Conservation (phyloP, 2,329 filamentous ascomycete species). For the Hirsutella rhossiliensis region DNA sequence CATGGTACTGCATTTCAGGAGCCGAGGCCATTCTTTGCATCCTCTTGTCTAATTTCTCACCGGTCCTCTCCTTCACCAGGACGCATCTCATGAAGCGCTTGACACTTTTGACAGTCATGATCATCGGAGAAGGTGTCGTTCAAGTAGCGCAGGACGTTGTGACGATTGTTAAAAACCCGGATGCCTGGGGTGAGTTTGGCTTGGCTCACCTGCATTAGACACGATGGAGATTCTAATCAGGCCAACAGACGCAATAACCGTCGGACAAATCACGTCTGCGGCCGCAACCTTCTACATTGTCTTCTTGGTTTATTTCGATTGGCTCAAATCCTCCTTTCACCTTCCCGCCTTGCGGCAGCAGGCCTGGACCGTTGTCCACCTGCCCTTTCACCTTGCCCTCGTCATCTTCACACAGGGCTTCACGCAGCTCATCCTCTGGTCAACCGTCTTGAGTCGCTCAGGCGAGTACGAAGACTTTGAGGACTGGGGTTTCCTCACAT, state of each 20-base stretch:
- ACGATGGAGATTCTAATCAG: no score
- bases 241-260: conserved; percentile 19
- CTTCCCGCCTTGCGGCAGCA: conserved; percentile 46
- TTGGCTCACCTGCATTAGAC: no score
- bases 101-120: conserved; percentile 51
- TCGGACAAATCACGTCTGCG: conserved; percentile 27
- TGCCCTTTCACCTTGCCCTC: conserved; percentile 51
- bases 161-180: conserved; percentile 29
- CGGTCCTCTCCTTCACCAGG: conserved; percentile 46
- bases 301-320: conserved; percentile 42
- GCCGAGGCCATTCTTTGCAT: conserved; percentile 42
- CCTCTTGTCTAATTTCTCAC: conserved; percentile 38
- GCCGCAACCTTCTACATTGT: conserved; percentile 29
- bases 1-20: conserved; percentile 41
- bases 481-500: background rate
- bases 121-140: conserved; percentile 56
- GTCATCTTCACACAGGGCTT: conserved; percentile 52
- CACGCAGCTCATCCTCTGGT: conserved; percentile 41
- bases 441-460: conserved; percentile 16
- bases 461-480: no score
- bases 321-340: conserved; percentile 48
- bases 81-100: conserved; percentile 53
- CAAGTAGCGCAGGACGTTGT: conserved; percentile 40
- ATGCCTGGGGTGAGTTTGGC: conserved; percentile 23
- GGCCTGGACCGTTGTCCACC: conserved; percentile 44